Percentiles rank a stretch among this genome's conserved stretches.
Conservation (phyloP, 2,329 filamentous ascomycete species). For the Diaporthe australafricana region DNA sequence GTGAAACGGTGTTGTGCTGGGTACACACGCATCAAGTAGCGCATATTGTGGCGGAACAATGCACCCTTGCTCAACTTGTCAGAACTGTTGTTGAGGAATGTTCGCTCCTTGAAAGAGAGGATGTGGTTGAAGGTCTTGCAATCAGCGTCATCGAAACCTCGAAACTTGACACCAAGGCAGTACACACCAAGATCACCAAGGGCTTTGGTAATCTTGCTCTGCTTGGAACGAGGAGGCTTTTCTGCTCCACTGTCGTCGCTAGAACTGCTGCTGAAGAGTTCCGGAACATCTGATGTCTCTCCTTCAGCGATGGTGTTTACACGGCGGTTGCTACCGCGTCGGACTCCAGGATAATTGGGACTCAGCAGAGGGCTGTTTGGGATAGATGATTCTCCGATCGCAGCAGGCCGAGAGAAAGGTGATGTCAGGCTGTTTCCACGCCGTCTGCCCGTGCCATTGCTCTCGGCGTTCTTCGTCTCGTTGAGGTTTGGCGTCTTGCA, state of each 20-base stretch:
- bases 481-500: constrained; percentile 82
- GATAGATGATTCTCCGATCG: constrained; percentile 67
- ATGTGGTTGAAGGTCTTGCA: constrained; percentile 94
- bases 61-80: constrained; percentile 80
- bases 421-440: constrained; percentile 82
- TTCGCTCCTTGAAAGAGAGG: constrained; percentile 92
- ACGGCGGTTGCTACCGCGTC: constrained; percentile 59
- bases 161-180: constrained; percentile 81
- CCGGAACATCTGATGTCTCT: constrained; percentile 58
- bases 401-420: constrained; percentile 73
- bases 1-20: constrained; percentile 84
- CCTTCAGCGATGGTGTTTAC: constrained; percentile 70
- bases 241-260: constrained; percentile 82
- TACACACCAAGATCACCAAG: constrained; percentile 89
- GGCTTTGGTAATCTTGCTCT: constrained; percentile 87
- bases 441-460: constrained; percentile 58
- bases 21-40: constrained; percentile 93
- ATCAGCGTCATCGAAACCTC: constrained; percentile 80
- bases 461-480: constrained; percentile 52
- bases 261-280: constrained; percentile 68
- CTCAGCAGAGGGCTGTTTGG: constrained; percentile 66
- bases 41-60: constrained; percentile 90
- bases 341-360: constrained; percentile 63
- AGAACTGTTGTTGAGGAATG: constrained; percentile 84
- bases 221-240: constrained; percentile 63